Evolutionary conservation across 257 asterid species (phyloP).

Genomic region (Nemophila menziesii): DNA sequence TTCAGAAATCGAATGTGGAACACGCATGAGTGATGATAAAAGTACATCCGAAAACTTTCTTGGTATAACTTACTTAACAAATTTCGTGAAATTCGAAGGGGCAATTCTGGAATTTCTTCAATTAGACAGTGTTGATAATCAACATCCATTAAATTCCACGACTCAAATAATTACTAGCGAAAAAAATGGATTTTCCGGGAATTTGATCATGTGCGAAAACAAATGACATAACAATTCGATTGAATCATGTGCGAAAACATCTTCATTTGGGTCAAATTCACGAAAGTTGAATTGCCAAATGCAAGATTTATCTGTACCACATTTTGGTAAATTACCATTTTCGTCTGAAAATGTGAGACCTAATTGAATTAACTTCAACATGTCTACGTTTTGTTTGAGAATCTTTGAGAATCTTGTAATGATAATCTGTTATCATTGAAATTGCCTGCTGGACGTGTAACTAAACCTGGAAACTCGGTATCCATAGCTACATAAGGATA

Average conservation of each 20-base stretch:
- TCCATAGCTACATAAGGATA: slow-evolving; percentile 28
- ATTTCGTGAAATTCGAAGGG: slow-evolving; percentile 64
- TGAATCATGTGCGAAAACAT: slow-evolving; percentile 26
- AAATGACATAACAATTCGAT: slow-evolving; percentile 21
- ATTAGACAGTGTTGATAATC: slow-evolving; percentile 38
- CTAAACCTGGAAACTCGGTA: slow-evolving; percentile 27
- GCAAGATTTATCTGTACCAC: slow-evolving; percentile 27
- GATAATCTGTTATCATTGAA: slow-evolving; percentile 13
- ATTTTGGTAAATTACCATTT: slow-evolving; percentile 28
- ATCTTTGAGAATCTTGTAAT: slow-evolving; percentile 19
- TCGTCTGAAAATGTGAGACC: slow-evolving; percentile 28
- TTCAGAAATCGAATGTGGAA: slow-evolving; percentile 75
- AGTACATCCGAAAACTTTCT: slow-evolving; percentile 43
- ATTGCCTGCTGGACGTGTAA: slow-evolving; percentile 17
- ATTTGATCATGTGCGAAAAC: too few relatives aligned
- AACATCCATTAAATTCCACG: too few relatives aligned
- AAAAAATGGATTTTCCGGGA: too few relatives aligned
- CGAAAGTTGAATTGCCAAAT: slow-evolving; percentile 34
- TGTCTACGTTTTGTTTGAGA: slow-evolving; percentile 28
- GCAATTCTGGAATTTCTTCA: slow-evolving; percentile 71
- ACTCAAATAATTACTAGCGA: too few relatives aligned
- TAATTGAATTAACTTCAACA: slow-evolving; percentile 27
- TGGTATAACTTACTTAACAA: slow-evolving; percentile 66
- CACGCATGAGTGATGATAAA: slow-evolving; percentile 72
- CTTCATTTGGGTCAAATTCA: slow-evolving; percentile 23